Evolutionary conservation across 2,329 filamentous ascomycete species (phyloP), one percentile per base, ranked within the genome.

Genomic region (Exophiala sp.): DNA sequence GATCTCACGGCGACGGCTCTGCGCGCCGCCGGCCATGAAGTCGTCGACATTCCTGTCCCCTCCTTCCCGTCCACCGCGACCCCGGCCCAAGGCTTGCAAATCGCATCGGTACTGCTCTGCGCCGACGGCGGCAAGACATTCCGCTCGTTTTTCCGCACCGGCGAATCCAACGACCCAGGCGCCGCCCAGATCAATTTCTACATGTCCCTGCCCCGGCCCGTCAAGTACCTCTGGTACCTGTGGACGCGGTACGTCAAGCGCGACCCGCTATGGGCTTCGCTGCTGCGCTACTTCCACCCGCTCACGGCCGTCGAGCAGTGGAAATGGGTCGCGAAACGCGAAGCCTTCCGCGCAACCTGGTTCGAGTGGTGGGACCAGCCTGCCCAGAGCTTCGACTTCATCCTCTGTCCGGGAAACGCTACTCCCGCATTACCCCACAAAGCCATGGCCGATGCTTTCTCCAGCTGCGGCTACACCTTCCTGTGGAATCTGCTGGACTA

Each of bases 401-500:
- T 96, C 58, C 69, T 96, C 27, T 82, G 85, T 8, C 85, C 86
- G n/a, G 88, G 84, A 0, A 95, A 96, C 65, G 88, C 90, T 0
- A 95, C 88, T 0, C 89, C 90, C 1, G 90, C 90, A 0, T 80
- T 95, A 2, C 89, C 89, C 1, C 89, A 95, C 64, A 80, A 83
- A 40, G 89, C 82, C 0, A 96, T 95, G 88, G 80, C 81, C 58
- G 83, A 91, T 60, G 88, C 88, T 2, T 82, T 93, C 38, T 86
- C 85, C 55, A 88, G 83, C 58, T 96, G 90, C 62, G 89, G 88
- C 1, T 96, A 97, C 64, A 96, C 90, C 0, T 95, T 96, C 65
- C 69, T 95, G 48, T 97, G 93, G 72, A 96, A 96, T 62, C 58
- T 96, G 80, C 79, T 96, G 42, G 91, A 96, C 65, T 96, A 96